Evolutionary conservation across 306 rosid genomes (phyloP), one percentile per base, ranked within the genome.

Genomic region (Vigna nakashimae): DNA sequence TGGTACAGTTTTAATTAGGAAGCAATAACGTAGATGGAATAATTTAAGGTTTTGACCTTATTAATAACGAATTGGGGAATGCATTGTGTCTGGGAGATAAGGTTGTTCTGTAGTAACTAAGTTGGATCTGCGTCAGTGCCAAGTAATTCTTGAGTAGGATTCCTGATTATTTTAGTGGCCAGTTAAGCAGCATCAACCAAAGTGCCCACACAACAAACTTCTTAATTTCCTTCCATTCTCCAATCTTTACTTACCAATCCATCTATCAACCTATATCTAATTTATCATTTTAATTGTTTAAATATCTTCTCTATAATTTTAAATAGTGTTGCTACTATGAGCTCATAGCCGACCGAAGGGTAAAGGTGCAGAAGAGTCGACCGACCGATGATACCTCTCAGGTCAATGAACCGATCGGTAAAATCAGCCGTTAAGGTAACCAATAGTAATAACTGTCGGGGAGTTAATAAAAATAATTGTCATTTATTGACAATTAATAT

Each of bases 71-170:
- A 64, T 6, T 53, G 69, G 20, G 17, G 26, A 55, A 28, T 20
- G 69, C 55, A 72, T 77, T 69, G 36, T 40, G 83, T 13, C 49
- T 59, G 78, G 3, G 13, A 16, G 16, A 57, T 49, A 63, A 32
- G 63, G 71, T 68, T 68, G 9, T 12, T 56, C 15, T 38, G 28
- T 68, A 60, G 71, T 73, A 73, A 57, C 15, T 7, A 26, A 84
- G 88, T 84, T 84, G 88, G 80, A 84, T 77, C 65, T 62, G 65
- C 66, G 85, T 81, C 88, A 84, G 15, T 80, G 85, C 88, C 88
- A 49, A 57, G 88, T 72, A 66, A 74, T 77, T 80, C 2, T 56
- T 69, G 85, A 80, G 82, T 77, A 77, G 88, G 83, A 80, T 80
- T 73, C 49, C 63, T 65, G 63, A 59, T 80, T 57, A 24, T 79